Evolutionary conservation across 176 grass and related monocot species (phyloP).

Genomic region (Coix lacrymajobi): DNA sequence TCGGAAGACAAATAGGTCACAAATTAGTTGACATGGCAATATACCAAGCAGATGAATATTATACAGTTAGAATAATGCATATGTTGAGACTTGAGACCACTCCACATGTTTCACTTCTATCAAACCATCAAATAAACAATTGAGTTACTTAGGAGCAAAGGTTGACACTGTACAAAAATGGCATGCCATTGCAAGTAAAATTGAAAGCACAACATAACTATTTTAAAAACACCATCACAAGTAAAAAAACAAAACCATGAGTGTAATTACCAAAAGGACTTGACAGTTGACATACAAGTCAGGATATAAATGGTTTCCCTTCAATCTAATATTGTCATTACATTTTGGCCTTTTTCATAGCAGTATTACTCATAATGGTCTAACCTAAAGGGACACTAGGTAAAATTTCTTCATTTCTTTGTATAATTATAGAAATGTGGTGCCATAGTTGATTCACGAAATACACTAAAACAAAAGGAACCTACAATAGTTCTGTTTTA

Average conservation of each 20-base stretch:
- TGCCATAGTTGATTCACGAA: neutral
- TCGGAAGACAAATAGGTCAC: neutral
- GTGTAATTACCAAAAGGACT: neutral
- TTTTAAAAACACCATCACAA: neutral
- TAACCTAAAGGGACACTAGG: neutral
- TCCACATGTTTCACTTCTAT: conserved; percentile 11
- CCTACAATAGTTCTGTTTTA: conserved; percentile 16
- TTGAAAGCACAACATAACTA: neutral
- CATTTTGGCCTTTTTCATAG: neutral
- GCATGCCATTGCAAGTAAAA: neutral
- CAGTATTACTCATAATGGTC: neutral
- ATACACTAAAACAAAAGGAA: neutral
- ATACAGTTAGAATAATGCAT: neutral
- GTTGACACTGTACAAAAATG: neutral
- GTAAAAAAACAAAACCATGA: conserved; percentile 7
- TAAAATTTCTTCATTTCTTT: neutral
- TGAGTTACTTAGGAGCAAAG: conserved; percentile 6
- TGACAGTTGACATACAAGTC: neutral
- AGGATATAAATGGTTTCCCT: neutral
- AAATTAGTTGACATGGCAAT: neutral
- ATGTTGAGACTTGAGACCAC: conserved; percentile 1
- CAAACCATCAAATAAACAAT: conserved; percentile 6
- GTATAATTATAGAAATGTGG: neutral
- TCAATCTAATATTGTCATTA: neutral
- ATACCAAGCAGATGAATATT: neutral